Evolutionary conservation across 2,329 filamentous ascomycete species (phyloP).

Genomic region (Orbilia brochopaga): DNA sequence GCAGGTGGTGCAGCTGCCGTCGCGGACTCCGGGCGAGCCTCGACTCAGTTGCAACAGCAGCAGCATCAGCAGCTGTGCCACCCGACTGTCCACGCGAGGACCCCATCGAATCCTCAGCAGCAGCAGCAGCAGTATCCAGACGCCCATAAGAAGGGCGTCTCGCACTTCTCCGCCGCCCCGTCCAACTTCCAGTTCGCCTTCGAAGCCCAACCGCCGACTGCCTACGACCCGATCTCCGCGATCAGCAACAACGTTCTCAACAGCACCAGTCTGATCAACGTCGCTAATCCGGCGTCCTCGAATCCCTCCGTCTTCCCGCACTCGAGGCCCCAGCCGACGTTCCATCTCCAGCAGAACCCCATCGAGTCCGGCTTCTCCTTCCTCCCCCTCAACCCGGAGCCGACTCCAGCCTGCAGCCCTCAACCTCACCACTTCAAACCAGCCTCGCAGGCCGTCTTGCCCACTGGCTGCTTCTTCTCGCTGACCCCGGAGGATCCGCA

Average conservation of each 20-base stretch:
- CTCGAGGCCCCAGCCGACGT: constrained; percentile 14
- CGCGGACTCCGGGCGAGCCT: not conserved
- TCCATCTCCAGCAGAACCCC: not conserved
- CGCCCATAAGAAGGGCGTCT: constrained; percentile 35
- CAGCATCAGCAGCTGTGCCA: constrained; percentile 37
- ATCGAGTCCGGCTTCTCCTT: constrained; percentile 23
- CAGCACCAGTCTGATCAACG: constrained; percentile 17
- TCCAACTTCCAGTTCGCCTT: constrained; percentile 48
- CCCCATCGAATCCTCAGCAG: constrained; percentile 14
- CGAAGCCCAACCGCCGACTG: constrained; percentile 43
- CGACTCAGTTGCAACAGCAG: constrained; percentile 14
- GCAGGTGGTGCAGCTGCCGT: constrained; percentile 42
- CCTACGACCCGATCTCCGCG: constrained; percentile 26
- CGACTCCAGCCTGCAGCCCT: constrained; percentile 13
- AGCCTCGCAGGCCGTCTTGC: constrained; percentile 21
- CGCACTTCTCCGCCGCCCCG: constrained; percentile 42
- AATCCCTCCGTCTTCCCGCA: constrained; percentile 11
- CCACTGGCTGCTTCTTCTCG: constrained; percentile 55
- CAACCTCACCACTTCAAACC: constrained; percentile 28
- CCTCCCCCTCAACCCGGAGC: constrained; percentile 43
- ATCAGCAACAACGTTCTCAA: constrained; percentile 15
- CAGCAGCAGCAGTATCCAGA: constrained; percentile 26
- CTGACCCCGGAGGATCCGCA: constrained; percentile 54
- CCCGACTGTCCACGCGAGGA: constrained; percentile 29
- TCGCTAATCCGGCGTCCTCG: constrained; percentile 1